Conservation (phyloP, 257 asterid species). For the Rehmannia glutinosa region DNA sequence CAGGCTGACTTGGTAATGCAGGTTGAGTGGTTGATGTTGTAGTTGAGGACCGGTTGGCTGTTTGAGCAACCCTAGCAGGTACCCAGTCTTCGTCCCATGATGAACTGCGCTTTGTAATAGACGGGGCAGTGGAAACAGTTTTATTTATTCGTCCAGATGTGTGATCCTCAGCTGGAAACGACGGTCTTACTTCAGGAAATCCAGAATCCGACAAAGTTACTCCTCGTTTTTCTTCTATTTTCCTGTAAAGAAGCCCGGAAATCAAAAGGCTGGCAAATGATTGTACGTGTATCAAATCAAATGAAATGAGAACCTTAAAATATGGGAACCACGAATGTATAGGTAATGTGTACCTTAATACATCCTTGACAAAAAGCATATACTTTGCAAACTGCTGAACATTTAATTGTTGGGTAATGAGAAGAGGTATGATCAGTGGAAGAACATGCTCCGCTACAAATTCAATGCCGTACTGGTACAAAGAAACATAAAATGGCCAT, state of each 20-base stretch:
- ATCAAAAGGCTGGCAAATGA: neutral
- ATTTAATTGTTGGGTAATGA: conserved; percentile 84
- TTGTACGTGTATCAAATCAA: neutral
- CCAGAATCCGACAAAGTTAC: conserved; percentile 73
- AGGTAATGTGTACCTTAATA: too few relatives aligned
- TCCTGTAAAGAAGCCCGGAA: conserved; percentile 38
- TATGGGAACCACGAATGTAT: too few relatives aligned
- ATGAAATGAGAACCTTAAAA: neutral
- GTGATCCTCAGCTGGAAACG: conserved; percentile 34
- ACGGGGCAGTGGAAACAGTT: conserved; percentile 35
- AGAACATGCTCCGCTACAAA: conserved; percentile 85
- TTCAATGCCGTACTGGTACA: conserved; percentile 81
- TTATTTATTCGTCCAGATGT: conserved; percentile 50
- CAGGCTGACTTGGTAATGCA: conserved; percentile 36
- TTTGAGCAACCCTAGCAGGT: conserved; percentile 55
- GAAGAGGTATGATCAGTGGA: conserved; percentile 87
- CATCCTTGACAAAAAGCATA: conserved; percentile 89
- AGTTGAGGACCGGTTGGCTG: conserved; percentile 33
- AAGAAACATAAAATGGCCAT: conserved; percentile 19
- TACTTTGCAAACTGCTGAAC: conserved; percentile 98
- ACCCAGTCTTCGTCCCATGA: conserved; percentile 99
- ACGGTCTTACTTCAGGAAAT: conserved; percentile 46
- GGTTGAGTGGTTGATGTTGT: conserved; percentile 45
- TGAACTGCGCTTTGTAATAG: conserved; percentile 50
- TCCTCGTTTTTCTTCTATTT: conserved; percentile 97